Evolutionary conservation across 805 yeast species (phyloP), one percentile per base, ranked within the genome.

Genomic region (Lachancea sp.): DNA sequence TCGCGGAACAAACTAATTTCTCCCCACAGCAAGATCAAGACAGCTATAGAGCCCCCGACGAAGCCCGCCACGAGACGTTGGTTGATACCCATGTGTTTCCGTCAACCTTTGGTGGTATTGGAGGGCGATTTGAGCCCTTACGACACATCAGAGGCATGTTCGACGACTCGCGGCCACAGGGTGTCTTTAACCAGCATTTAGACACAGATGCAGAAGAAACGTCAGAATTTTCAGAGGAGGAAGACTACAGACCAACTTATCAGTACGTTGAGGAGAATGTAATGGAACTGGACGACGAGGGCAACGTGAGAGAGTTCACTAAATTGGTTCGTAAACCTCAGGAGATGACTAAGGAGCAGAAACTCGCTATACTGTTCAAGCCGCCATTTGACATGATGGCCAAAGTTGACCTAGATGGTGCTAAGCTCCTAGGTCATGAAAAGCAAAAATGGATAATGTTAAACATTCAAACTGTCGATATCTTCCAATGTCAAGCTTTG

Each of bases 381-480:
- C 97, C 98, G 0, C 99, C 99, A 0, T 90, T 86, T 66, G 97
- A 90, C 51, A 65, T 92, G 24, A 87, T 92, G 54, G 70, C 79
- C 16, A 77, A 73, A 48, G 48, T 78, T 13, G 76, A 75, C 40
- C 60, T 92, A n/a, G 92, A 85, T 29, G 67, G 56, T 1, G 97
- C 97, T 2, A 84, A 80, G 49, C 48, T 53, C 2, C 69, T 71
- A 45, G 97, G 95, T 2, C 72, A 52, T 42, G 63, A 61, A 23
- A 71, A 68, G 43, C 68, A 75, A 39, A 85, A 81, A 61, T 89
- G 97, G 96, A 72, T 92, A 6, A 64, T 92, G 51, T 72, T 92
- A 18, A 92, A 92, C 58, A 77, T 92, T 36, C 98, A 92, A 61
- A 95, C 90, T 54, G 67, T 78, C 19, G 68, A 83, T 1, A 92